Evolutionary conservation across 495 filamentous ascomycete species (phyloP).

Genomic region (Trichocladium uniseriatum): DNA sequence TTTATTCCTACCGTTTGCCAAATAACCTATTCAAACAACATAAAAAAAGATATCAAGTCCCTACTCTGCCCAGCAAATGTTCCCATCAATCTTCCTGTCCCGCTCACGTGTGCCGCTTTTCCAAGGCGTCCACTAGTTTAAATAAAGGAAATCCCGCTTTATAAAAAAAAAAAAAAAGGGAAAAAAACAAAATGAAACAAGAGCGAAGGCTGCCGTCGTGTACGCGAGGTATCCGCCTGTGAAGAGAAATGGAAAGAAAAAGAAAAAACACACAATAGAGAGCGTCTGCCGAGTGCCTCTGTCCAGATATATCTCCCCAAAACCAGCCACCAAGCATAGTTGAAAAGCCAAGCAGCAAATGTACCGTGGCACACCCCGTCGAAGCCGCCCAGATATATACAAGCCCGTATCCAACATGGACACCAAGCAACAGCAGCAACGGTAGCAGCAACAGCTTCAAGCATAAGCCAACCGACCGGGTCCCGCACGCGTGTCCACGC

Average conservation of each 20-base stretch:
- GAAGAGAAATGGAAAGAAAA: neutral
- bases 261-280: neutral
- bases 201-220: constrained; percentile 1
- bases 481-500: neutral
- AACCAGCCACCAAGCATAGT: neutral
- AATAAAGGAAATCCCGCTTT: neutral
- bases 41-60: neutral
- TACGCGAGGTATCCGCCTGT: neutral
- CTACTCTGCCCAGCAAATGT: neutral
- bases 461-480: neutral
- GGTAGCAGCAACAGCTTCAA: neutral
- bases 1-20: too few relatives aligned
- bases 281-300: neutral
- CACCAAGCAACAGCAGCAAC: neutral
- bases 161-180: neutral
- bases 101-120: neutral
- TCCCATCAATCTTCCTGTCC: neutral
- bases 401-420: neutral
- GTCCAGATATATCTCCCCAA: neutral
- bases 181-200: neutral
- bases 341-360: neutral
- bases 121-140: neutral
- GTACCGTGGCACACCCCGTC: neutral
- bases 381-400: neutral
- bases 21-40: neutral